Conservation (phyloP, 2,329 filamentous ascomycete species). For the Neonectria ditissima region DNA sequence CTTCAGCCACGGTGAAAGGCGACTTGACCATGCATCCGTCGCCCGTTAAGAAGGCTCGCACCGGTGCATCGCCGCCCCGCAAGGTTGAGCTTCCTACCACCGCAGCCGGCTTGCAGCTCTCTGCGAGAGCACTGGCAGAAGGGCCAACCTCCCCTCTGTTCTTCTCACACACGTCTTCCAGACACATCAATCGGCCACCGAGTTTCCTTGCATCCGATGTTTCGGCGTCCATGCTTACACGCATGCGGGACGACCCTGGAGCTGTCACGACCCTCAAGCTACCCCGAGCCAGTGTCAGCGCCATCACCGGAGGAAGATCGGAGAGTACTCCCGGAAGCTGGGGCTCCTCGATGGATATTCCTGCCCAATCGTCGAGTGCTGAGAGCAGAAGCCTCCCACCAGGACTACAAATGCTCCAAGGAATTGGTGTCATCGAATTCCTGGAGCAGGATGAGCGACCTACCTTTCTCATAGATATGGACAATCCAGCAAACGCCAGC, state of each 20-base stretch:
- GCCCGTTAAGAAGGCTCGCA: constrained; percentile 61
- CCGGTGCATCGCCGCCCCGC: constrained; percentile 59
- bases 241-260: constrained; percentile 58
- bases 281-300: constrained; percentile 64
- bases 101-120: constrained; percentile 37
- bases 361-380: constrained; percentile 62
- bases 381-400: constrained; percentile 62
- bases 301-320: constrained; percentile 60
- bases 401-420: constrained; percentile 68
- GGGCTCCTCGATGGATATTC: constrained; percentile 66
- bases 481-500: constrained; percentile 66
- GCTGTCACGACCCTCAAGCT: constrained; percentile 66
- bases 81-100: constrained; percentile 56
- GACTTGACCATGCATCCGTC: constrained; percentile 50
- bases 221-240: constrained; percentile 60
- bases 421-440: constrained; percentile 77
- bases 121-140: constrained; percentile 47
- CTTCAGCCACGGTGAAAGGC: constrained; percentile 35
- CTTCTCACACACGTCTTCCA: constrained; percentile 60
- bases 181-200: constrained; percentile 52
- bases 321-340: constrained; percentile 65
- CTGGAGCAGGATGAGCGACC: constrained; percentile 82
- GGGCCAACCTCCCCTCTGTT: constrained; percentile 64
- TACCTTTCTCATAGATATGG: constrained; percentile 79
- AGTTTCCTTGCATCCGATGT: constrained; percentile 56